Percentiles rank a stretch among this genome's conserved stretches.
These are phyloP conservation scores for Durusdinium trenchii DNA, from an alignment of 73 alveolate genomes.

Conservation along the genomic window DNA sequence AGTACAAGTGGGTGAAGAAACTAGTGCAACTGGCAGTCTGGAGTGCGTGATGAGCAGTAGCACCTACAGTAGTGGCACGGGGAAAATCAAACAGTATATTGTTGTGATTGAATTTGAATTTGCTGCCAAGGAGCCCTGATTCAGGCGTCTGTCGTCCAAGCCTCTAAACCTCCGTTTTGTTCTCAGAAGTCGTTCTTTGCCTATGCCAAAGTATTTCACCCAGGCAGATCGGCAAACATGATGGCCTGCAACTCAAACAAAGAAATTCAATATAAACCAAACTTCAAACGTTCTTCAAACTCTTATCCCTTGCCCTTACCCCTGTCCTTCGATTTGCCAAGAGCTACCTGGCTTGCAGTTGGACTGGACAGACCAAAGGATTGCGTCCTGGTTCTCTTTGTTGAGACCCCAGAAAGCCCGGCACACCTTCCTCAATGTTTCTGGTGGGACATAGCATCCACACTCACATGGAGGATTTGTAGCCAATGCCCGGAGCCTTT, in stretches of 20 bases:
- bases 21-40: not conserved
- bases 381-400: not conserved
- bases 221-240: not conserved
- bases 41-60: not conserved
- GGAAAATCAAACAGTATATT: no score
- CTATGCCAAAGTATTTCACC: not conserved
- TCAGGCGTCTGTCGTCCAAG: not conserved
- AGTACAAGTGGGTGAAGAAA: constrained; percentile 4
- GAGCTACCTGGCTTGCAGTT: not conserved
- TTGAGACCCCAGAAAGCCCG: not conserved
- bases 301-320: no score
- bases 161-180: no score
- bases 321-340: constrained; percentile 33
- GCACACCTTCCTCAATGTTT: not conserved
- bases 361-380: not conserved
- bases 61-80: not conserved
- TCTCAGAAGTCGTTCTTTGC: not conserved
- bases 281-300: no score
- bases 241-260: constrained; percentile 27
- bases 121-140: not conserved
- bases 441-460: not conserved
- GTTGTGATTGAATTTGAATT: no score
- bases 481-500: not conserved
- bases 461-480: not conserved
- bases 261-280: no score